Evolutionary conservation across 1,139 yeast genomes (phyloP), one percentile per base, ranked within the genome.

Genomic region (Blastobotrys elegans): DNA sequence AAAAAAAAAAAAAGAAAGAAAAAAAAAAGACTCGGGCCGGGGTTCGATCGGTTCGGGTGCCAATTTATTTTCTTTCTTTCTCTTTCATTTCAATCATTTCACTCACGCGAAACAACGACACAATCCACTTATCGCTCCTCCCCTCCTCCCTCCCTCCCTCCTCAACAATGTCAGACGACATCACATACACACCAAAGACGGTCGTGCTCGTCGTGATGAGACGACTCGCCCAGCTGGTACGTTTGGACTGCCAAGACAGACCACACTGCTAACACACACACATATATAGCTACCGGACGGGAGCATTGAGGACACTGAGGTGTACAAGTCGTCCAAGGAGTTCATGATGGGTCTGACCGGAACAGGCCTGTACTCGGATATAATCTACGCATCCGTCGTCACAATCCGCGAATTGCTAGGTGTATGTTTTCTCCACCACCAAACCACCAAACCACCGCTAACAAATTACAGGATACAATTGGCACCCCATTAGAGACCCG

Each of bases 201-300:
- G 40, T 49, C 16, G 48, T 44, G 21, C 52, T 47, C 11, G 27
- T 50, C 41, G 43, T 49, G 37, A 32, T 52, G 35, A 48, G 40
- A 27, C 40, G 53, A 35, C 43, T 51, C 29, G 35, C 40, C 10
- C 46, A 50, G 40, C 45, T 48, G 49, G 54, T 51, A 39, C 29
- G 53, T 47, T 37, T 10, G 20, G 16, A 27, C 7, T 8, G 8
- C 10, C n/a, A 4, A 10, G 16, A 31, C 18, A 21, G 24, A 13
- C 14, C 20, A n/a, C 11, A n/a, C n/a, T n/a, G 30, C 32, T 37
- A 16, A 39, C 31, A 31, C 20, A 7, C 18, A 30, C 37, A 13
- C 24, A 32, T 20, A 39, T 33, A 14, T 43, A 61, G 64, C 54
- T 63, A 18, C 66, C 66, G 13, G 52, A 61, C 26, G 48, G 53